Evolutionary conservation across 2,329 filamentous ascomycete genomes (phyloP), one percentile per base, ranked within the genome.

Genomic region (Neonectria ditissima): DNA sequence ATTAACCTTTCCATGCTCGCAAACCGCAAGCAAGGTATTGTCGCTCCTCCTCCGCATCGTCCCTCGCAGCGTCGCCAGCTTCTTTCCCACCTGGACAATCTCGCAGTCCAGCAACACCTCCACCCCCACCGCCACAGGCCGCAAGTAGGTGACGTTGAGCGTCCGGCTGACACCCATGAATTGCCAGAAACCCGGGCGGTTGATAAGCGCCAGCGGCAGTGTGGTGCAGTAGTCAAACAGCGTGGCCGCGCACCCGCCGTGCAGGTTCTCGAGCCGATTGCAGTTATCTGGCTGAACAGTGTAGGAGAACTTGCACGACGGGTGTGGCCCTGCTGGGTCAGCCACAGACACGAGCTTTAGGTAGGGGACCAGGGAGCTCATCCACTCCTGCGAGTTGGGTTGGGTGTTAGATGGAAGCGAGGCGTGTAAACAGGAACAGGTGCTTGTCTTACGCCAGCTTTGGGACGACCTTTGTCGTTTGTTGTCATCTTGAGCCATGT

Each of bases 221-320:
- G 87, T 87, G 0, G 91, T 92, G 69, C 87, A 84, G 61, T 86
- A 80, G 78, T 93, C 91, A 68, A 92, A 89, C 4, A 93, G 77
- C 0, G 89, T 89, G 2, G 91, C 86, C 0, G 87, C 83, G 66
- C 87, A 89, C 18, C 88, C 88, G 56, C 87, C 88, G 72, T 90
- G 88, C 58, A 91, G 78, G 77, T 84, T 89, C 26, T 77, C 76
- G 14, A 84, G 62, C 6, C 81, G 77, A 76, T 90, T 90, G 75
- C 80, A 83, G 78, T 90, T 84, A 4, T 78, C 69, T 0, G 78
- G 75, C 59, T 83, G 81, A 26, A 87, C 82, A 3, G 79, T 84
- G 75, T 83, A 86, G 62, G 77, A 71, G 74, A 87, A 85, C 32
- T 77, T 80, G 55, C 68, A 81, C 69, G 55, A 73, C 62, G 37